Percentiles rank a stretch among this genome's conserved stretches.
phyloP scores from a whole-genome alignment of 2,329 filamentous ascomycete species.

The Diplodia corticola region DNA sequence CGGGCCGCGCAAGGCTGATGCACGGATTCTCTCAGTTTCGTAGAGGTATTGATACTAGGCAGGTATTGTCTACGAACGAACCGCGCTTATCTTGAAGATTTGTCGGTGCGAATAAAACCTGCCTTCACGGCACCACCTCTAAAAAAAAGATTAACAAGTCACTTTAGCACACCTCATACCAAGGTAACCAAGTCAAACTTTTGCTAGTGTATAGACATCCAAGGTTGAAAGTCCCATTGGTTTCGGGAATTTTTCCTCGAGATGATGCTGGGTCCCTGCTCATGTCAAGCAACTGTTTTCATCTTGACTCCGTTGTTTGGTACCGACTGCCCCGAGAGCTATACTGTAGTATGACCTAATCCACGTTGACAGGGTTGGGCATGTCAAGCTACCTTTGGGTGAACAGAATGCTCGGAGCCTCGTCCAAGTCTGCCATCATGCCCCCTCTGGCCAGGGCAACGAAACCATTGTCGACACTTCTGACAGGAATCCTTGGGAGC shows the following conservation, averaged over 20 bases:
- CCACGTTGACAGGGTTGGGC: neutral
- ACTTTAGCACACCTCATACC: neutral
- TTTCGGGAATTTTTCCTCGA: neutral
- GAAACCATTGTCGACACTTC: slow-evolving; percentile 35
- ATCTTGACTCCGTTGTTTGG: too few relatives aligned
- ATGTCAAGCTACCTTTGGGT: neutral
- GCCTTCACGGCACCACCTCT: neutral
- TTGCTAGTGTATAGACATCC: neutral
- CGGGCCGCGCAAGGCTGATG: neutral
- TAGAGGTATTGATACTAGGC: neutral
- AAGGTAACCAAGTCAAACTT: neutral
- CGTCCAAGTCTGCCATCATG: slow-evolving; percentile 25
- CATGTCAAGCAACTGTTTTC: too few relatives aligned
- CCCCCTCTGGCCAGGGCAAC: slow-evolving; percentile 35
- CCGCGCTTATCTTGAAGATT: neutral
- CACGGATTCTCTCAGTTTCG: neutral
- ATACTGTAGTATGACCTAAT: too few relatives aligned
- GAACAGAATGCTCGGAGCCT: slow-evolving; percentile 25
- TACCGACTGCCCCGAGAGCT: too few relatives aligned
- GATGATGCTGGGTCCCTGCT: too few relatives aligned
- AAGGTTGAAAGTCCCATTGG: neutral
- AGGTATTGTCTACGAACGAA: neutral
- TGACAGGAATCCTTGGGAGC: slow-evolving; percentile 36
- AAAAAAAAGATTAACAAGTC: neutral
- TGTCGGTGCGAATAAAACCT: neutral